Conservation (phyloP, 2,329 filamentous ascomycete genomes). For the Emergomyces pasteurianus region DNA sequence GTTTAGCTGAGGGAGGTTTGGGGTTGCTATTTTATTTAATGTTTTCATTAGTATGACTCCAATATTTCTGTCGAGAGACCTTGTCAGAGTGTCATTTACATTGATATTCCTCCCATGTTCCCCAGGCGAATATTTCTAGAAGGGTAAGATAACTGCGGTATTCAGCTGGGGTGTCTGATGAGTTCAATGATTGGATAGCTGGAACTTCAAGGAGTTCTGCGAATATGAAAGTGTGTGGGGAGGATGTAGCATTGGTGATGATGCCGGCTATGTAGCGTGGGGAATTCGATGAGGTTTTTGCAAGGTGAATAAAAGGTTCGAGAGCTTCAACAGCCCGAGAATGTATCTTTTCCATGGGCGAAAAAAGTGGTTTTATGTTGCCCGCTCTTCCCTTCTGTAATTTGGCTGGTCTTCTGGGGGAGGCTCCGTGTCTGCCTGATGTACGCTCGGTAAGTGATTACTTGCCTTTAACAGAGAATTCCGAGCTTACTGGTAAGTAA, state of each 20-base stretch:
- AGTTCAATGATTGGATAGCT: conserved; percentile 60
- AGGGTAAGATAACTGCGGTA: conserved; percentile 54
- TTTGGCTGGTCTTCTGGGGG: background rate
- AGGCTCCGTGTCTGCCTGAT: background rate
- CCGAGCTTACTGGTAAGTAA: background rate
- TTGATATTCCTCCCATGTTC: conserved; percentile 71
- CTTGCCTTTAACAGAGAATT: background rate
- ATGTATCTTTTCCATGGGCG: conserved; percentile 33
- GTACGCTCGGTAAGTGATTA: background rate
- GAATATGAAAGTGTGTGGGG: conserved; percentile 83
- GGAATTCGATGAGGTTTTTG: conserved; percentile 59
- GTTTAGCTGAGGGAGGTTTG: conserved; percentile 58
- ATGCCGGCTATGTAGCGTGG: conserved; percentile 77
- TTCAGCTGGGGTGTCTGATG: conserved; percentile 44
- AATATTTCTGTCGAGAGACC: conserved; percentile 35
- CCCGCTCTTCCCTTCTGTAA: background rate
- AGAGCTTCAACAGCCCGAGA: conserved; percentile 46
- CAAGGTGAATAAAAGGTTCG: conserved; percentile 81
- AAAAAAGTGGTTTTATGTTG: background rate
- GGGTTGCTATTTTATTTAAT: conserved; percentile 26
- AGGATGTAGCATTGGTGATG: conserved; percentile 77
- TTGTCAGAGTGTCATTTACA: conserved; percentile 29
- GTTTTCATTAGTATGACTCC: background rate
- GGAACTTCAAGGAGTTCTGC: conserved; percentile 77
- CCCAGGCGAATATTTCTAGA: conserved; percentile 84